Percentiles rank a stretch among this genome's conserved stretches.
Conservation (phyloP, 495 filamentous ascomycete species). For the Tuber aestivum region DNA sequence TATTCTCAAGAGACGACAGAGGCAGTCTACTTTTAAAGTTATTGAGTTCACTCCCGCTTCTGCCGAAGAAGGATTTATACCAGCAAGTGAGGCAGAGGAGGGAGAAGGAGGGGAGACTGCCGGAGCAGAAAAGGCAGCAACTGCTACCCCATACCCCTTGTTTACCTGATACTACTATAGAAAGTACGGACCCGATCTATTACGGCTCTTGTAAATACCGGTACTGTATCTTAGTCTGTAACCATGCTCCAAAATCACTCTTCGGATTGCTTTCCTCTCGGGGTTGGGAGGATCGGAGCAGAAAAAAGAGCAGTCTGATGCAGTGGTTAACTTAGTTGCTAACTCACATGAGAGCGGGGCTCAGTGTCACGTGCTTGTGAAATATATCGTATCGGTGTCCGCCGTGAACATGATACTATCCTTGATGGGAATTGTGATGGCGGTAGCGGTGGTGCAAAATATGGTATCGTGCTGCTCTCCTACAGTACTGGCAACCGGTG, state of each 20-base stretch:
- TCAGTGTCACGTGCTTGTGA: neutral
- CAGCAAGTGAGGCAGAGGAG: neutral
- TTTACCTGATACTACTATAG: neutral
- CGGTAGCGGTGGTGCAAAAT: neutral
- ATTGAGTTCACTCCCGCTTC: constrained; percentile 44
- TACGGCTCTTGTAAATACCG: neutral
- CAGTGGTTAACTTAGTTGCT: neutral
- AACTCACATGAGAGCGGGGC: neutral
- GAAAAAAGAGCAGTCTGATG: neutral
- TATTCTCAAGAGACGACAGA: constrained; percentile 45
- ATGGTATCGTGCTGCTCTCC: neutral
- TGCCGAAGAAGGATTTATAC: constrained; percentile 13
- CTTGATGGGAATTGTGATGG: neutral
- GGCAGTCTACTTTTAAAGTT: constrained; percentile 50
- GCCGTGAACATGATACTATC: neutral
- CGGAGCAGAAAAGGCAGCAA: neutral
- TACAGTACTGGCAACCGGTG: neutral
- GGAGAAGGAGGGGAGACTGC: neutral
- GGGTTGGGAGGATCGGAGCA: neutral
- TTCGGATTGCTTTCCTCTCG: neutral
- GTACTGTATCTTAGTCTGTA: neutral
- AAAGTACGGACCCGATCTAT: neutral
- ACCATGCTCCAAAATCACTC: neutral
- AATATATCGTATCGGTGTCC: neutral
- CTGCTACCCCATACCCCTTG: neutral